Conservation (phyloP, 495 filamentous ascomycete species). For the Neurospora sp. region DNA sequence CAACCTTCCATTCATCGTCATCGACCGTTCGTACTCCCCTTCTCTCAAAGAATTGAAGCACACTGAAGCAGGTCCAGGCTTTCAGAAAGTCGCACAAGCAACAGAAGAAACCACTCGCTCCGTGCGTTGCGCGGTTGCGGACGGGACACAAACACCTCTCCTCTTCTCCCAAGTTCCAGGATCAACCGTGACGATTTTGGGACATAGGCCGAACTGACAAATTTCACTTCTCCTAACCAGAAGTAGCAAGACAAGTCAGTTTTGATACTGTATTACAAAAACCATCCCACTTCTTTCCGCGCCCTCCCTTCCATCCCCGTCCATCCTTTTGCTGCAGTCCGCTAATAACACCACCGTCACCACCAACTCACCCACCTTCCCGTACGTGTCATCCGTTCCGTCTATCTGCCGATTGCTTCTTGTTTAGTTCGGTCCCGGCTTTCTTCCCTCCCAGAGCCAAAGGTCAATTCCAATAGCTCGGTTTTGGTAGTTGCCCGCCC, state of each 20-base stretch:
- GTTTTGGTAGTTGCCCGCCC: neutral
- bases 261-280: neutral
- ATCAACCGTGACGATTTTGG: neutral
- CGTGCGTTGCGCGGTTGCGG: neutral
- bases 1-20: neutral
- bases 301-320: neutral
- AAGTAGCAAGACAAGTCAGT: neutral
- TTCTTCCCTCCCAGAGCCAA: neutral
- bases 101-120: neutral
- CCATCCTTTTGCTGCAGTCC: neutral
- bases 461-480: neutral
- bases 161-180: neutral
- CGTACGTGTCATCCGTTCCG: neutral
- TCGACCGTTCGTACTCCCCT: neutral
- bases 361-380: neutral
- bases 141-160: neutral
- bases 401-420: neutral
- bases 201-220: neutral
- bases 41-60: neutral
- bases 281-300: neutral
- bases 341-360: neutral
- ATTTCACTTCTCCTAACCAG: neutral
- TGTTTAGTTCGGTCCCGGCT: neutral
- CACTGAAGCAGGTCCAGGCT: neutral
- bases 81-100: neutral